Evolutionary conservation across 2,329 filamentous ascomycete species (phyloP).

Genomic region (Phialemonium atrogriseum): DNA sequence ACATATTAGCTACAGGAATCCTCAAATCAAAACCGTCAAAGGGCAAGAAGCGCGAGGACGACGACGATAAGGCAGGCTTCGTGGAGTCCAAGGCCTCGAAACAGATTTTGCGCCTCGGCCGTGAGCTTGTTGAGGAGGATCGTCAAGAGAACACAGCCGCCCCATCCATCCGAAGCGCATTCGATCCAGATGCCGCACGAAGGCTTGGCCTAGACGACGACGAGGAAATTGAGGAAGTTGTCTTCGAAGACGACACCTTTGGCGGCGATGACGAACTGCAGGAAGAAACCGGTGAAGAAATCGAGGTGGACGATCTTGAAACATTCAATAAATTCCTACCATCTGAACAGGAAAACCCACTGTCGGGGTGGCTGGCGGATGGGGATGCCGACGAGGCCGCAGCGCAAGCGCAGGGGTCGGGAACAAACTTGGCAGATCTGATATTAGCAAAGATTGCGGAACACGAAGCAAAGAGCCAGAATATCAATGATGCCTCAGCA

Average conservation of each 20-base stretch:
- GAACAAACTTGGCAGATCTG: conserved; percentile 81
- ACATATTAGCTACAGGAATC: conserved; percentile 63
- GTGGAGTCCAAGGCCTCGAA: conserved; percentile 83
- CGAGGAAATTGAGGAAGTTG: conserved; percentile 56
- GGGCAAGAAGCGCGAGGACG: conserved; percentile 56
- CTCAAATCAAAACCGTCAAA: conserved; percentile 69
- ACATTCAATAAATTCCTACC: conserved; percentile 88
- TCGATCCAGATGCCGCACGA: conserved; percentile 59
- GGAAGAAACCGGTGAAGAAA: conserved; percentile 62
- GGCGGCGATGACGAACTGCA: conserved; percentile 56
- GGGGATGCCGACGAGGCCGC: conserved; percentile 28
- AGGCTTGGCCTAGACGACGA: conserved; percentile 57
- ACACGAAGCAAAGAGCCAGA: conserved; percentile 60
- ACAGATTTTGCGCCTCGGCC: conserved; percentile 83
- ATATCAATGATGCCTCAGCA: too few species aligned
- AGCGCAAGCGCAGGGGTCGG: conserved; percentile 36
- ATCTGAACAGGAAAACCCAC: conserved; percentile 61
- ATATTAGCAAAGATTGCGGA: conserved; percentile 92
- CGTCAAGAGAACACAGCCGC: conserved; percentile 4
- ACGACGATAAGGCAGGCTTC: conserved; percentile 57
- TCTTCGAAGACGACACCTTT: conserved; percentile 2
- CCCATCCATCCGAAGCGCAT: conserved; percentile 23
- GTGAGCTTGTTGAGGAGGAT: conserved; percentile 81
- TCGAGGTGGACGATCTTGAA: conserved; percentile 82
- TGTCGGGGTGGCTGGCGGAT: conserved; percentile 52